Percentiles rank a stretch among this genome's conserved stretches.
phyloP scores from a whole-genome alignment of 192 early-diverging fungal species.

The Spizellomyces punctatus region DNA sequence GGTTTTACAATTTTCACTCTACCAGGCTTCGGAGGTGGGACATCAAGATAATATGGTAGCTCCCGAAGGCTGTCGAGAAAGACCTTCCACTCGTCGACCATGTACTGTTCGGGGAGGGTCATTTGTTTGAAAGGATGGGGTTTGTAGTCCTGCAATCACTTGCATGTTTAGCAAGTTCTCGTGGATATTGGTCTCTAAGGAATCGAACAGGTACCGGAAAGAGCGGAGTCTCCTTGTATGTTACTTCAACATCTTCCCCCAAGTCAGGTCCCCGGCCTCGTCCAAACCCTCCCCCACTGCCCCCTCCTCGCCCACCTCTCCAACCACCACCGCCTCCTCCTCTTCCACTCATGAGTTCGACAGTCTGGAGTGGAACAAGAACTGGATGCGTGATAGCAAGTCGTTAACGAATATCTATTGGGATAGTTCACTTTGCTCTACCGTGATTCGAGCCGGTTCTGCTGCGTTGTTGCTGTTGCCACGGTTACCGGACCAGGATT shows the following conservation, averaged over 20 bases:
- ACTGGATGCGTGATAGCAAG: too few relatives aligned
- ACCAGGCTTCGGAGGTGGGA: conserved; percentile 26
- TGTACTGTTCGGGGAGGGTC: conserved; percentile 3
- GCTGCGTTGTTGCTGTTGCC: too few relatives aligned
- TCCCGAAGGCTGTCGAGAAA: conserved; percentile 15
- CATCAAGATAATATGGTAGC: conserved; percentile 25
- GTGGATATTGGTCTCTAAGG: conserved; percentile 3
- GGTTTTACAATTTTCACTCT: background rate
- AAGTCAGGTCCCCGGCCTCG: conserved; percentile 1
- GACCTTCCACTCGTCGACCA: conserved; percentile 4
- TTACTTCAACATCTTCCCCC: conserved; percentile 8
- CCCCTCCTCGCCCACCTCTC: conserved; percentile 24
- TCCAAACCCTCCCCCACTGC: conserved; percentile 1
- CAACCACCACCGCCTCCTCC: conserved; percentile 21
- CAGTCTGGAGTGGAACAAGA: background rate
- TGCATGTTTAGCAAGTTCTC: conserved; percentile 1
- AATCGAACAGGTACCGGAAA: conserved; percentile 9
- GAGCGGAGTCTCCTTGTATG: background rate
- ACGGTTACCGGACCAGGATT: too few relatives aligned
- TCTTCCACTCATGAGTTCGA: background rate
- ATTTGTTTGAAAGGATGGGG: conserved; percentile 17
- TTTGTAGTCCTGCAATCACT: conserved; percentile 18
- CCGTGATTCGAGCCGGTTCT: too few relatives aligned
- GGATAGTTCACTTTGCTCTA: too few relatives aligned
- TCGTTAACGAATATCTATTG: too few relatives aligned